A percentile compares a stretch with the other conserved stretches of the same genome.
phyloP scores from a whole-genome alignment of 257 asterid species.

The Haberlea rhodopensis region DNA sequence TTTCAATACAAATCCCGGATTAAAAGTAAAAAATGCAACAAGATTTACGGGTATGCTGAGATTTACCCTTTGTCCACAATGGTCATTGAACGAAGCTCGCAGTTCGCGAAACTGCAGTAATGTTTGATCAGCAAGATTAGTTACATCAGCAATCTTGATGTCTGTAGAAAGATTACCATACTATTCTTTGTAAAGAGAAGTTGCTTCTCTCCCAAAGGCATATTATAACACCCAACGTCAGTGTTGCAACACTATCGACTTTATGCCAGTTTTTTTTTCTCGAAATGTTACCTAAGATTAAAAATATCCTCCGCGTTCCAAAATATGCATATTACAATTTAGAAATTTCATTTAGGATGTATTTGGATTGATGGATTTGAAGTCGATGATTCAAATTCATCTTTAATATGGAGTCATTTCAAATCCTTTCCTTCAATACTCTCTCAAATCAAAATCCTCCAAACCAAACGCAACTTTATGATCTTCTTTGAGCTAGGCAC shows the following conservation, averaged over 20 bases:
- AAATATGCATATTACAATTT: neutral
- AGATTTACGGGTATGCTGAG: slow-evolving; percentile 11
- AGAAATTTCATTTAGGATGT: neutral
- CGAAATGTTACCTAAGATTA: too few relatives aligned
- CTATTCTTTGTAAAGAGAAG: neutral
- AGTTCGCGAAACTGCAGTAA: slow-evolving; percentile 70
- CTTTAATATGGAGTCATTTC: neutral
- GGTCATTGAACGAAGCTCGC: slow-evolving; percentile 93
- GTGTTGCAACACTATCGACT: neutral
- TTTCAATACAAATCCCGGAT: slow-evolving; percentile 4
- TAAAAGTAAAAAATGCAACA: neutral
- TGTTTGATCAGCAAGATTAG: slow-evolving; percentile 13
- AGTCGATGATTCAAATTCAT: too few relatives aligned
- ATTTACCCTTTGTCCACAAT: slow-evolving; percentile 66
- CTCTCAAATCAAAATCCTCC: too few relatives aligned
- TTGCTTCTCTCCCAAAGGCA: neutral
- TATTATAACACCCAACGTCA: neutral
- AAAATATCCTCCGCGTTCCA: too few relatives aligned
- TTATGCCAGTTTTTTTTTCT: neutral
- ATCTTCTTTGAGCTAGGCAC: too few relatives aligned
- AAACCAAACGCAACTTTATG: too few relatives aligned
- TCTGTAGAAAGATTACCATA: neutral
- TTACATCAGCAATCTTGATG: neutral
- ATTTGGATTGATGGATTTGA: too few relatives aligned
- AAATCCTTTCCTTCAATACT: neutral